Evolutionary conservation across 73 alveolate genomes (phyloP).

Genomic region (Stentor roeselii): DNA sequence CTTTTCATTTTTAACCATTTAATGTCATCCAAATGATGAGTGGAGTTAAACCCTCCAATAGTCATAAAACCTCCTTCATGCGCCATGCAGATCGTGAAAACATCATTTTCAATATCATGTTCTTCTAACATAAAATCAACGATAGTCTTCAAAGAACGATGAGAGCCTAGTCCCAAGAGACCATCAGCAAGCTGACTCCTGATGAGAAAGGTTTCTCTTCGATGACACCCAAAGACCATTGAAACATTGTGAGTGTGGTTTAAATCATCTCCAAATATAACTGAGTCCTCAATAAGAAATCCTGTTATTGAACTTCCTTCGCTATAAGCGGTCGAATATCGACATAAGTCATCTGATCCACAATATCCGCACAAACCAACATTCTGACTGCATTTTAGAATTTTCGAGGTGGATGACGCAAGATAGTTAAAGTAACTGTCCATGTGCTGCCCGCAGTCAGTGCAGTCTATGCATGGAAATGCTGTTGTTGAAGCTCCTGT

Average conservation of each 20-base stretch:
- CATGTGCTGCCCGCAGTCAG: constrained; percentile 75
- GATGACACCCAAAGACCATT: constrained; percentile 80
- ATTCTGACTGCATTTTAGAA: background rate
- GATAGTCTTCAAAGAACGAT: constrained; percentile 43
- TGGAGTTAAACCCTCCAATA: constrained; percentile 69
- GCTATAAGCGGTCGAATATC: constrained; percentile 49
- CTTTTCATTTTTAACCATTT: constrained; percentile 31
- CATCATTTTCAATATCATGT: constrained; percentile 44
- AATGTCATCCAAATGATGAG: constrained; percentile 39
- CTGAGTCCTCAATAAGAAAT: constrained; percentile 44
- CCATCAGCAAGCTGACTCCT: constrained; percentile 88
- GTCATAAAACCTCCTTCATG: constrained; percentile 63
- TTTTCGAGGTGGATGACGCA: constrained; percentile 29
- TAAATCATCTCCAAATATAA: constrained; percentile 56
- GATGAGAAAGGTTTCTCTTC: constrained; percentile 82
- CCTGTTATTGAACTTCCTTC: constrained; percentile 73
- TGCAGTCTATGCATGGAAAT: constrained; percentile 76
- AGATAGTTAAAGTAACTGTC: constrained; percentile 26
- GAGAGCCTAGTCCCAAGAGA: constrained; percentile 72
- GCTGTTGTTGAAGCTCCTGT: constrained; percentile 88
- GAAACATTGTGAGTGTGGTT: constrained; percentile 21
- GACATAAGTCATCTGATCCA: constrained; percentile 37
- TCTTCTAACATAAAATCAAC: constrained; percentile 48
- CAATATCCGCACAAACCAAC: constrained; percentile 35
- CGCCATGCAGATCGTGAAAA: constrained; percentile 82